Base-by-base conservation (phyloP, 2,329 filamentous ascomycete genomes). In the Fusarium setosum region DNA sequence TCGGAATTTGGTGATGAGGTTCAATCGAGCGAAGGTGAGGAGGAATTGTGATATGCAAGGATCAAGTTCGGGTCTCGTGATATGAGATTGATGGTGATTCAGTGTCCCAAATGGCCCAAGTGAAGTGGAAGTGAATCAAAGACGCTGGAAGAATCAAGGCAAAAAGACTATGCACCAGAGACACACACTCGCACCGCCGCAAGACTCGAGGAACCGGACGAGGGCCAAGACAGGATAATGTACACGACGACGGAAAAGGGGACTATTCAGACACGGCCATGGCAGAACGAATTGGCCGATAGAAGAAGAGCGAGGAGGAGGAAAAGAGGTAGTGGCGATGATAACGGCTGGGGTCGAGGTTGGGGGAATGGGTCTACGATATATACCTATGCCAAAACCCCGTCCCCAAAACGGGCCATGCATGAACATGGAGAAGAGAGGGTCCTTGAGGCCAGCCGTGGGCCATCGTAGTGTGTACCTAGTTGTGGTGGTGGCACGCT, bases 291-390 rank as follows among this genome's bases (percentile, higher is more conserved):
- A 68, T 65, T 66, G 67, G 63, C 65, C 59, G 63, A 57, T 67
- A 23, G 40, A 53, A 67, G 60, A 70, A 62, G 65, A 65, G 59
- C 59, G 58, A 63, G 60, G 66, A 67, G 64, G 67, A 67, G 66
- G 59, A 64, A 67, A 71, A 60, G 62, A 68, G 65, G 68, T 68
- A 69, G 65, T 69, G 63, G 61, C 69, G 61, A 73, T 69, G 71
- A 69, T 68, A 69, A 57, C 47, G 56, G 62, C 58, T 47, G 61
- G 60, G 62, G 72, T 73, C 69, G 68, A 73, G 71, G 72, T 67
- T 73, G 73, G 75, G 76, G 76, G 77, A 77, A 77, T 73, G 72
- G 77, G 75, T 75, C 76, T 77, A 76, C 76, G 79, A 83, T 83
- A 84, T 83, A 83, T 82, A 83, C 69, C 66, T 67, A 67, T 63